Conservation (phyloP, 108 stramenopile species). For the Pseudonitzschia multiseries region DNA sequence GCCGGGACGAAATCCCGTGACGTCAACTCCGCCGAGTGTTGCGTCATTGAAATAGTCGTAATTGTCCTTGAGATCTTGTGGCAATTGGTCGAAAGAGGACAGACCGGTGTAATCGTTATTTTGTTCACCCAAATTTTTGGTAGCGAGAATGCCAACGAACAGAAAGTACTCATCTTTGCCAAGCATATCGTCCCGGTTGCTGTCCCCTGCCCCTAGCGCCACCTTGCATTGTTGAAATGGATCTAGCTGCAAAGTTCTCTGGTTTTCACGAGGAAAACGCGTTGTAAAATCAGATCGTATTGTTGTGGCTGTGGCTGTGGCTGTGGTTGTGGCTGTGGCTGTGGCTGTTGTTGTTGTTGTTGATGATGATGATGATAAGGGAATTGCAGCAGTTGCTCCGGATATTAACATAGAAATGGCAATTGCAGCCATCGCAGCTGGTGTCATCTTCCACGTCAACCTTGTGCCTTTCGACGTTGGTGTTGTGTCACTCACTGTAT, state of each 20-base stretch:
- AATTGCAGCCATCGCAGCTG: neutral
- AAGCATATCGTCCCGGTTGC: constrained; percentile 31
- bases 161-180: constrained; percentile 26
- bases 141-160: constrained; percentile 25
- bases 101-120: constrained; percentile 2
- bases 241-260: constrained; percentile 21
- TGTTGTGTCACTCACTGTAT: neutral
- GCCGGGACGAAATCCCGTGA: constrained; percentile 34
- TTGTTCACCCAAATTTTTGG: constrained; percentile 4
- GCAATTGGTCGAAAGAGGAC: constrained; percentile 26
- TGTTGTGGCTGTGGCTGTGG: neutral
- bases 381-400: constrained; percentile 1
- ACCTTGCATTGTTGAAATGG: constrained; percentile 21
- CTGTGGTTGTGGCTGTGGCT: neutral
- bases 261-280: neutral
- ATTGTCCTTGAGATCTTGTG: constrained; percentile 22
- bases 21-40: constrained; percentile 26
- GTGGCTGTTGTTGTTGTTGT: neutral
- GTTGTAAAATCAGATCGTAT: neutral
- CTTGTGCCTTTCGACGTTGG: neutral
- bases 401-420: neutral
- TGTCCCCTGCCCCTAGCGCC: constrained; percentile 31
- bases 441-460: neutral
- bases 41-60: constrained; percentile 22
- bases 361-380: neutral